A percentile compares a stretch with the other conserved stretches of the same genome.
Conservation (phyloP, 2,329 filamentous ascomycete genomes). For the Penicillium sp. region DNA sequence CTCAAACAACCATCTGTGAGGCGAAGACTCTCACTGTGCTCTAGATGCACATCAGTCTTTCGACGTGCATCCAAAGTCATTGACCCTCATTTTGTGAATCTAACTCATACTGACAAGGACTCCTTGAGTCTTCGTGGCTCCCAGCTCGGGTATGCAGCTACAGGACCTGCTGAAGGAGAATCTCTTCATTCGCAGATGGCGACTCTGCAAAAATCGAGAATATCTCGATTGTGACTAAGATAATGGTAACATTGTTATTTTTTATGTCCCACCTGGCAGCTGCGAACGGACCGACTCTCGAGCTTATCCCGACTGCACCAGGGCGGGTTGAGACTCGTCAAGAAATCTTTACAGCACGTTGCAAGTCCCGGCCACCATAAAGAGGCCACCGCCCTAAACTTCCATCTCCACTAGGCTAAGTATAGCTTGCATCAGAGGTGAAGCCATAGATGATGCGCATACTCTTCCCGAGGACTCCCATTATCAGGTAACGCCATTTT, state of each 20-base stretch:
- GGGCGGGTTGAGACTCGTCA: background rate
- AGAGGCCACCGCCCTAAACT: background rate
- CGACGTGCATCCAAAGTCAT: slow-evolving; percentile 15
- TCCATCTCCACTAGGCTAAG: background rate
- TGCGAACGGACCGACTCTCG: slow-evolving; percentile 16
- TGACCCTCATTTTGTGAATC: slow-evolving; percentile 22
- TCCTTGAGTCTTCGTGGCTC: slow-evolving; percentile 5
- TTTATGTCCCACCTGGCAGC: background rate
- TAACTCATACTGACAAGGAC: background rate
- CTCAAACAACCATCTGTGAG: background rate
- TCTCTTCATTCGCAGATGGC: slow-evolving; percentile 25
- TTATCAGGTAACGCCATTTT: background rate
- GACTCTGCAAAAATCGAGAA: slow-evolving; percentile 4
- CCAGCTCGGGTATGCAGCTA: slow-evolving; percentile 11
- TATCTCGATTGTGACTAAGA: slow-evolving; percentile 8
- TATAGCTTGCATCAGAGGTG: background rate
- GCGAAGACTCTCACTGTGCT: background rate
- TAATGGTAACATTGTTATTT: slow-evolving; percentile 4
- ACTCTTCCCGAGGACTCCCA: background rate
- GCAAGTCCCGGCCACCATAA: background rate
- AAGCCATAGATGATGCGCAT: background rate
- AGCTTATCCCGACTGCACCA: slow-evolving; percentile 1
- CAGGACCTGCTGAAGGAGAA: slow-evolving; percentile 19
- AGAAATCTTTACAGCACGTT: background rate
- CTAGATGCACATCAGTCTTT: slow-evolving; percentile 13